These are phyloP conservation scores for Lepraria neglecta DNA, from an alignment of 495 filamentous ascomycete species.

Conservation along the genomic window DNA sequence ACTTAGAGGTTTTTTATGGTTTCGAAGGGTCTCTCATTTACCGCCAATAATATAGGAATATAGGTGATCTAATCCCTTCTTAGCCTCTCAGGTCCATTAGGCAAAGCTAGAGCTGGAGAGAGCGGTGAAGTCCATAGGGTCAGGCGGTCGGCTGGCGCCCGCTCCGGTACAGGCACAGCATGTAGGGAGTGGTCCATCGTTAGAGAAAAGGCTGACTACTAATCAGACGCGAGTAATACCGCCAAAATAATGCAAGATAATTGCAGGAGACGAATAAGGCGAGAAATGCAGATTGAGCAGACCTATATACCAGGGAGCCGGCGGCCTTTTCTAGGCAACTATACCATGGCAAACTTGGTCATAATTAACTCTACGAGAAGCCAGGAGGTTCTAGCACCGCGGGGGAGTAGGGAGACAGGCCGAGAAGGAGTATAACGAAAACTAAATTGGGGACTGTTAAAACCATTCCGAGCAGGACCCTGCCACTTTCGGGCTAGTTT, in stretches of 20 bases:
- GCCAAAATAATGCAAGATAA: background rate
- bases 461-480: background rate
- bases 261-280: conserved; percentile 3
- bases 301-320: background rate
- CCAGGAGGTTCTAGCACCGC: background rate
- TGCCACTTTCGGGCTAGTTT: background rate
- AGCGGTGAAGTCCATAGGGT: background rate
- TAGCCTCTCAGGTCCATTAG: background rate
- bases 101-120: conserved; percentile 1
- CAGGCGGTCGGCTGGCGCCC: background rate
- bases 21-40: conserved; percentile 4
- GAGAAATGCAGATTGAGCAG: conserved; percentile 1
- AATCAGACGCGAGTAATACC: background rate
- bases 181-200: background rate
- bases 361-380: background rate
- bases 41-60: background rate
- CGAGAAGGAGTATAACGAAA: background rate
- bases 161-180: background rate
- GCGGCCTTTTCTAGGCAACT: background rate
- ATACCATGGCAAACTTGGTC: background rate
- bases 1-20: background rate
- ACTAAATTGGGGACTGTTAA: background rate
- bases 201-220: conserved; percentile 5
- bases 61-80: background rate
- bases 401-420: background rate